These are phyloP conservation scores for Argentina anserina DNA, from an alignment of 306 rosid genomes.

Conservation along the genomic window DNA sequence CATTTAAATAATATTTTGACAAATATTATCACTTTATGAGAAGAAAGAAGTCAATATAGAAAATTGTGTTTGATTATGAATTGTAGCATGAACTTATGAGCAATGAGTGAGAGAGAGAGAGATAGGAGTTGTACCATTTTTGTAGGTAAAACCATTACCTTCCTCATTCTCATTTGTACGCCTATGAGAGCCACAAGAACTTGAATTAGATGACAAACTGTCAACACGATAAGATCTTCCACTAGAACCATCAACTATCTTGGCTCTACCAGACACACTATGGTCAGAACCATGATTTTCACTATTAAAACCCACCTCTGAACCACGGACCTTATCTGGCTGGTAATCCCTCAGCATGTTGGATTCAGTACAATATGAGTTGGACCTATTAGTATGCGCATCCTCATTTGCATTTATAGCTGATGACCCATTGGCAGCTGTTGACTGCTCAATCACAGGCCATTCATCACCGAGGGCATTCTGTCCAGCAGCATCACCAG, in stretches of 20 bases:
- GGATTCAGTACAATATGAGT: slow-evolving; percentile 21
- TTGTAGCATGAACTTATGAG: not conserved
- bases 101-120: not conserved
- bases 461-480: slow-evolving; percentile 36
- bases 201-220: slow-evolving; percentile 24
- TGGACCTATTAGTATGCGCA: slow-evolving; percentile 22
- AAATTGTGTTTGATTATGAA: not conserved
- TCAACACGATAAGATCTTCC: slow-evolving; percentile 26
- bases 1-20: too few species aligned
- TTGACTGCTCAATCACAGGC: slow-evolving; percentile 46
- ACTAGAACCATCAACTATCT: slow-evolving; percentile 14
- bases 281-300: slow-evolving; percentile 26
- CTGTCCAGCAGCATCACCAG: slow-evolving; percentile 24
- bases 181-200: slow-evolving; percentile 19
- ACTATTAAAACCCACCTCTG: slow-evolving; percentile 22
- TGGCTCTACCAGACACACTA: slow-evolving; percentile 30
- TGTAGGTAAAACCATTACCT: slow-evolving; percentile 31
- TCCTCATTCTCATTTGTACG: slow-evolving; percentile 22
- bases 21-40: not conserved
- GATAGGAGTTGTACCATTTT: not conserved
- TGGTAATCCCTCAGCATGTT: slow-evolving; percentile 29
- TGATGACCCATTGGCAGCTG: slow-evolving; percentile 19
- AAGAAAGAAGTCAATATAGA: not conserved
- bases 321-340: slow-evolving; percentile 28
- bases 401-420: slow-evolving; percentile 22